Evolutionary conservation across 208 protist species (phyloP), one percentile per base, ranked within the genome.

Genomic region (Trypanosoma cruzi): DNA sequence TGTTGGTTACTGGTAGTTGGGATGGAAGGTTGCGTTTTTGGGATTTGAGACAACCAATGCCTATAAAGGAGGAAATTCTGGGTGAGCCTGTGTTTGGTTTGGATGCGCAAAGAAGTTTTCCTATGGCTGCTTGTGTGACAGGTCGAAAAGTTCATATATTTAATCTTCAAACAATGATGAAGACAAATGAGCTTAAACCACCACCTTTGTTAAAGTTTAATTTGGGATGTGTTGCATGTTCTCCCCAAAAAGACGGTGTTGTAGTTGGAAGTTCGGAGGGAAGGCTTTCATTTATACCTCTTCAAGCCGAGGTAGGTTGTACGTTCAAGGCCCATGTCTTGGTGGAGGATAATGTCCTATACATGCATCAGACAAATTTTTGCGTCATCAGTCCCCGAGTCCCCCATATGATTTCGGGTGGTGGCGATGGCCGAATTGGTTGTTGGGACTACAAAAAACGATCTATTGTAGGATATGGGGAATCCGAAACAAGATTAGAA

Each of bases 11-110:
- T 5, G 86, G 85, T 18, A 92, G 91, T 68, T 94, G 89, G 88
- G 91, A 96, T 60, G 88, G 89, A 2, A 94, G 86, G 58, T 34
- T 96, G 61, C 82, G 86, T 7, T 92, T 89, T 77, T 96, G 91
- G 91, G 91, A 96, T 71, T 71, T 92, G 22, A 76, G 86, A 20
- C 83, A 90, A 68, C 82, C 57, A 53, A 76, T 72, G 53, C 84
- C 77, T 48, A 70, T 82, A 13, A 88, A 88, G 64, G 84, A 92
- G 49, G 77, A 93, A 58, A 82, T 86, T 49, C 57, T 93, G 22
- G 85, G 83, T 4, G 84, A 89, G 24, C 90, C 90, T 22, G 77
- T 93, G 40, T 90, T 93, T 68, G 80, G 72, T 0, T 79, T 96
- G 49, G 90, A 96, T 60, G 84, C 82, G 31, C 81, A 88, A 46